Conservation (phyloP, 225 moss, liverwort and hornwort genomes). For the Pseudoscleropodium purum region DNA sequence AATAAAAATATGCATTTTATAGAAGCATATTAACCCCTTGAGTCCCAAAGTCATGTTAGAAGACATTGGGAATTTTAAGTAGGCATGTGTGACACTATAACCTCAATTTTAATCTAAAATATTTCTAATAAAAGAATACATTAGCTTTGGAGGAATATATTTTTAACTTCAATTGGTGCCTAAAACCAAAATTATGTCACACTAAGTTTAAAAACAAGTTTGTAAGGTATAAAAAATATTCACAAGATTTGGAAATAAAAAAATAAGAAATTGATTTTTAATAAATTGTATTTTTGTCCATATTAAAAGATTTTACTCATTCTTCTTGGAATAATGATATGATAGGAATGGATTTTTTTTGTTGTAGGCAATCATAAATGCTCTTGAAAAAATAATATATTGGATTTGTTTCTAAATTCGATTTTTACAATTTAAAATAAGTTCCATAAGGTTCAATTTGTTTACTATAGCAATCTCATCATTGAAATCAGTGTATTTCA, state of each 20-base stretch:
- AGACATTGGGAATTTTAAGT: neutral
- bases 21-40: too few relatives aligned
- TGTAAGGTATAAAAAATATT: rapidly evolving
- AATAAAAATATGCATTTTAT: neutral
- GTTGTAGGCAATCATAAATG: rapidly evolving
- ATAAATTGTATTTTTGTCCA: neutral
- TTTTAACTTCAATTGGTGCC: too few relatives aligned
- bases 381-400: neutral
- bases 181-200: rapidly evolving
- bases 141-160: rapidly evolving
- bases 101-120: neutral
- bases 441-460: rapidly evolving
- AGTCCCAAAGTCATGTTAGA: neutral
- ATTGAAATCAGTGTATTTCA: neutral
- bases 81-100: neutral
- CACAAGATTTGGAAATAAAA: rapidly evolving
- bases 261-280: rapidly evolving
- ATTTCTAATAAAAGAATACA: neutral
- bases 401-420: rapidly evolving
- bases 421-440: neutral
- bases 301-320: rapidly evolving
- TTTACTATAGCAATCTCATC: rapidly evolving
- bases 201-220: rapidly evolving
- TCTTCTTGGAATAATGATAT: neutral
- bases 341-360: neutral